These are phyloP conservation scores for Teratosphaeria nubilosa DNA, from an alignment of 2,329 filamentous ascomycete genomes.

Conservation along the genomic window DNA sequence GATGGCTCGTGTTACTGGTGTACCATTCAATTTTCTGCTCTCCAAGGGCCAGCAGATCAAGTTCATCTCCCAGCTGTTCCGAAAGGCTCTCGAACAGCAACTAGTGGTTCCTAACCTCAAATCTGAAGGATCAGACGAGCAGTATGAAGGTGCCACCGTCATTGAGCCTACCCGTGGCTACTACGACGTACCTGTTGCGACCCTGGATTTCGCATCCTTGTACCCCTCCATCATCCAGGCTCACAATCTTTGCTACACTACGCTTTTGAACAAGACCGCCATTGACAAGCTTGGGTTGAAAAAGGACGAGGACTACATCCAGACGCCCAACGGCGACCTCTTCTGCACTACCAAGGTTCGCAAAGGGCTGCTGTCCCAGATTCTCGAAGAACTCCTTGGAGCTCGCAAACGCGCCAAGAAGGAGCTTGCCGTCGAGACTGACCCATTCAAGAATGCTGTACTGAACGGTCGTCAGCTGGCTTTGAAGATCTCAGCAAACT, in stretches of 20 bases:
- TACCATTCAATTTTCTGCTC: conserved; percentile 90
- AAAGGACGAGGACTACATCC: conserved; percentile 90
- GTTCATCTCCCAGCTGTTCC: conserved; percentile 93
- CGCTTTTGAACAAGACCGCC: conserved; percentile 66
- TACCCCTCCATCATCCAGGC: conserved; percentile 99
- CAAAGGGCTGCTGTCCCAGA: conserved; percentile 86
- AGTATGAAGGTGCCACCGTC: conserved; percentile 95
- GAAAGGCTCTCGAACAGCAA: conserved; percentile 86
- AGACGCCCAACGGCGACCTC: conserved; percentile 87
- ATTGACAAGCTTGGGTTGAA: conserved; percentile 67
- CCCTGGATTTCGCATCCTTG: conserved; percentile 94
- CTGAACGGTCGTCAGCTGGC: conserved; percentile 94
- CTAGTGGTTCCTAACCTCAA: conserved; percentile 85
- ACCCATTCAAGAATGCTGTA: conserved; percentile 96
- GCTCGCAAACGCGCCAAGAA: conserved; percentile 92
- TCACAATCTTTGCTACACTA: conserved; percentile 97
- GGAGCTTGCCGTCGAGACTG: conserved; percentile 77
- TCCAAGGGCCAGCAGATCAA: conserved; percentile 93
- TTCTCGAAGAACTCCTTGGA: conserved; percentile 84
- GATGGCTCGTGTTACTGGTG: conserved; percentile 98
- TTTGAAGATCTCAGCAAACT: conserved; percentile 93
- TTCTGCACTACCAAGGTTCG: conserved; percentile 82
- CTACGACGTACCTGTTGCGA: conserved; percentile 90
- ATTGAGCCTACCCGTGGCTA: conserved; percentile 91
- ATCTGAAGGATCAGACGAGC: conserved; percentile 62